phyloP scores from a whole-genome alignment of 768 basidiomycete species.

The Lentinula boryana region DNA sequence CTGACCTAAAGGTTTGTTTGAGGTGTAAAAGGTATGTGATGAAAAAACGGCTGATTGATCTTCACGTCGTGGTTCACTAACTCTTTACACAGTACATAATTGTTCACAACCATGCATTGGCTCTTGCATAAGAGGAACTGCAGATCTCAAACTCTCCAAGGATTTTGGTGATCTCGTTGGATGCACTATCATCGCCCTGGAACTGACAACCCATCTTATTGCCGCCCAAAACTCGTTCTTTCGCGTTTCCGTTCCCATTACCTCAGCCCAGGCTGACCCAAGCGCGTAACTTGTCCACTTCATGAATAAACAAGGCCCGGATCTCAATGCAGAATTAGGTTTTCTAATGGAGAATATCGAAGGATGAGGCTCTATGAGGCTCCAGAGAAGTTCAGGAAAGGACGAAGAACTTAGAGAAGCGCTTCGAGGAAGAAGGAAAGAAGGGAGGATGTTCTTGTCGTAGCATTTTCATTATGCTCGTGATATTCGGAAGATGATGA shows the following conservation, averaged over 20 bases:
- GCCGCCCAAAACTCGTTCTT: too few relatives aligned
- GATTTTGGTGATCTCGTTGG: too few relatives aligned
- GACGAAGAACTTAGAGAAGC: too few relatives aligned
- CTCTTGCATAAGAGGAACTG: neutral
- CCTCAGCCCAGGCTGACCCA: too few relatives aligned
- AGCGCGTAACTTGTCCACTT: neutral
- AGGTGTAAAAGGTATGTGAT: too few relatives aligned
- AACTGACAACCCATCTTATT: neutral
- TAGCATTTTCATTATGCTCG: neutral
- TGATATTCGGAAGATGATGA: neutral
- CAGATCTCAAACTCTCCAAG: neutral
- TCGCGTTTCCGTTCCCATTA: too few relatives aligned
- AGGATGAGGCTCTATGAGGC: neutral
- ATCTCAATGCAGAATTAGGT: neutral
- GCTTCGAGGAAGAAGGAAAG: too few relatives aligned
- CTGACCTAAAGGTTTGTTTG: neutral
- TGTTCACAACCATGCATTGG: too few relatives aligned
- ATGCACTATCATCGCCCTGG: neutral
- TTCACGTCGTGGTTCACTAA: too few relatives aligned
- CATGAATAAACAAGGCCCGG: neutral
- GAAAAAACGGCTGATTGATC: too few relatives aligned
- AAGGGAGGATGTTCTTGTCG: neutral
- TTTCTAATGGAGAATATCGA: neutral
- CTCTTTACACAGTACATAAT: neutral
- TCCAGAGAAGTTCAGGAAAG: neutral